Conservation (phyloP, 495 filamentous ascomycete genomes). For the Hyaloscypha bicolor region DNA sequence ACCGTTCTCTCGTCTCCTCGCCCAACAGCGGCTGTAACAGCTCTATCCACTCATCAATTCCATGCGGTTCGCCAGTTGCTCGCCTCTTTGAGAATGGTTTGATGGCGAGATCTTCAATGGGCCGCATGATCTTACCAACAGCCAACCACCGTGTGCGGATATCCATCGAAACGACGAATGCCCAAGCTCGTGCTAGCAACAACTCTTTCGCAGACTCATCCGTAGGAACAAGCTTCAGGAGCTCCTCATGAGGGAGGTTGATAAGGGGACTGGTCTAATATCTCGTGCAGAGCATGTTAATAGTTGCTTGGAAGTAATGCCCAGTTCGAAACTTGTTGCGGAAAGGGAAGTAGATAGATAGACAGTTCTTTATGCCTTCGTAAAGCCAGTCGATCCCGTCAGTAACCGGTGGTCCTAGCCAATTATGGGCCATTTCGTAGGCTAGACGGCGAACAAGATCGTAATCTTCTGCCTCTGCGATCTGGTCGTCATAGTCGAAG, state of each 20-base stretch:
- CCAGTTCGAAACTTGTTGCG: constrained; percentile 20
- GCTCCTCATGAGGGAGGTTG: constrained; percentile 12
- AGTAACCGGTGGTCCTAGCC: constrained; percentile 7
- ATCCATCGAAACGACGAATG: constrained; percentile 19
- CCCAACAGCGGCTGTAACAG: constrained; percentile 21
- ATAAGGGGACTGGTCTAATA: constrained; percentile 30
- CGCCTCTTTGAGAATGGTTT: constrained; percentile 15
- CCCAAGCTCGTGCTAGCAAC: constrained; percentile 18
- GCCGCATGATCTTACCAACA: constrained; percentile 7
- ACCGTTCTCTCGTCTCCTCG: constrained; percentile 12
- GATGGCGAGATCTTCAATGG: constrained; percentile 29
- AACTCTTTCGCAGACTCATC: constrained; percentile 18
- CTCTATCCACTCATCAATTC: constrained; percentile 19
- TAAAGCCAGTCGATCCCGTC: constrained; percentile 17
- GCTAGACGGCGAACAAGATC: constrained; percentile 21
- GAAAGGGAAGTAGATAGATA: constrained; percentile 28
- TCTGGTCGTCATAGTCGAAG: constrained; percentile 24
- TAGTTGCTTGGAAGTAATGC: constrained; percentile 20
- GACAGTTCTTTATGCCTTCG: constrained; percentile 22
- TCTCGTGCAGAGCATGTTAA: constrained; percentile 25
- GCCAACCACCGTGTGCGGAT: constrained; percentile 21
- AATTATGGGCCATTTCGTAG: constrained; percentile 22
- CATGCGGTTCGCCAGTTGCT: constrained; percentile 15
- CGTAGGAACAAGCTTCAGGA: constrained; percentile 15
- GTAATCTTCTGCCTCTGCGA: constrained; percentile 19